A percentile compares a stretch with the other conserved stretches of the same genome.
Conservation (phyloP, 805 yeast genomes). For the Pichia pseudocactophila region DNA sequence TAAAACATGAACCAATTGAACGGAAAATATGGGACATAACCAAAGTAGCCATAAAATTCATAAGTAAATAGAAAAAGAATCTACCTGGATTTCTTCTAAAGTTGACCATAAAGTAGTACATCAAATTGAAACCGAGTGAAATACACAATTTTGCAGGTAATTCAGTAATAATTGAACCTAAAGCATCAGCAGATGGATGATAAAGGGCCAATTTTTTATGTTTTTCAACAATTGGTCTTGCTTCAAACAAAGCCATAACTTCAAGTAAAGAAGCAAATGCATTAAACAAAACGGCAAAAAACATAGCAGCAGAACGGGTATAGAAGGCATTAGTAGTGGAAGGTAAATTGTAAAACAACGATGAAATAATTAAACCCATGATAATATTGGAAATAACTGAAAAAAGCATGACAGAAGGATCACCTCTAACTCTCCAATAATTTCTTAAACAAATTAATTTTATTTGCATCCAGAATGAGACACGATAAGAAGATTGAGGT, state of each 20-base stretch:
- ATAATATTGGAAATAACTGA: background rate
- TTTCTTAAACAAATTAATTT: background rate
- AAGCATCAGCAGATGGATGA: background rate
- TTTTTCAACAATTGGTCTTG: background rate
- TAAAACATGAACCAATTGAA: slow-evolving; percentile 14
- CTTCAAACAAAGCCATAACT: background rate
- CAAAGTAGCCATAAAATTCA: slow-evolving; percentile 3
- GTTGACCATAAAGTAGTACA: background rate
- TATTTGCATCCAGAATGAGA: background rate
- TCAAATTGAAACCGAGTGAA: background rate
- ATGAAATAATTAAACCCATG: background rate
- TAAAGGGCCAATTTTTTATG: background rate
- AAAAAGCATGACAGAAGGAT: background rate
- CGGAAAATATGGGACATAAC: slow-evolving; percentile 37
- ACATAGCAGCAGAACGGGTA: background rate
- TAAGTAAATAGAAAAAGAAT: background rate
- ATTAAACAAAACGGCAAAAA: background rate
- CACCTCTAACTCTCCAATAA: background rate
- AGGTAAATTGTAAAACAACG: background rate
- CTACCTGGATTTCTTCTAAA: background rate
- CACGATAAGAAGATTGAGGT: background rate
- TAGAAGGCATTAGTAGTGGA: background rate
- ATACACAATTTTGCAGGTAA: background rate
- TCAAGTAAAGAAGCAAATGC: background rate
- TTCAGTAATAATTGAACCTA: background rate